A percentile compares a stretch with the other conserved stretches of the same genome.
phyloP scores from a whole-genome alignment of 2,329 filamentous ascomycete species.

The Ophioceras dolichostomum region DNA sequence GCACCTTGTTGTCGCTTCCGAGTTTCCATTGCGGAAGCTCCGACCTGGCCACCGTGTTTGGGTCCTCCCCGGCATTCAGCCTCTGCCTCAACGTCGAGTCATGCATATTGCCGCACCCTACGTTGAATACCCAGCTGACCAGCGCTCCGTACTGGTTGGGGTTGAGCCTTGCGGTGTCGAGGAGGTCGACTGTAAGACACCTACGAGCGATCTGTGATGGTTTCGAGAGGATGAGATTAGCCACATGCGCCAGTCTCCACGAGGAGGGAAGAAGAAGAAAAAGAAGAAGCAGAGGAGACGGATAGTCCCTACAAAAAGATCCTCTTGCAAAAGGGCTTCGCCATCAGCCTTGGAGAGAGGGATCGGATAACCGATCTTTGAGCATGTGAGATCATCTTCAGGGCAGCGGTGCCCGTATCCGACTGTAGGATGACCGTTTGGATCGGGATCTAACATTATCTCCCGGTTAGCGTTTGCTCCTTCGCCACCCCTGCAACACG shows the following conservation, averaged over 20 bases:
- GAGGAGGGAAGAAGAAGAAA: too few relatives aligned
- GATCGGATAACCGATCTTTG: constrained; percentile 31
- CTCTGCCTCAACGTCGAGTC: constrained; percentile 26
- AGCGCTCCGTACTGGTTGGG: constrained; percentile 40
- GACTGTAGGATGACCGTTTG: constrained; percentile 32
- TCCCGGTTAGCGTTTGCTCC: too few relatives aligned
- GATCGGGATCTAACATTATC: constrained; percentile 24
- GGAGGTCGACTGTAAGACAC: constrained; percentile 24
- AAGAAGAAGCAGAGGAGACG: too few relatives aligned
- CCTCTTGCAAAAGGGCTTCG: constrained; percentile 23
- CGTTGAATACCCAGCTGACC: constrained; percentile 38
- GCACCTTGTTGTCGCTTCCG: constrained; percentile 21
- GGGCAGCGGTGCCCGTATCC: constrained; percentile 39
- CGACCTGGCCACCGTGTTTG: constrained; percentile 25
- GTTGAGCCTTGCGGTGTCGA: constrained; percentile 24
- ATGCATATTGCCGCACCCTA: constrained; percentile 28
- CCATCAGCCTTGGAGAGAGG: constrained; percentile 28
- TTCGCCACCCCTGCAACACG: too few relatives aligned
- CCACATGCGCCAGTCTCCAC: too few relatives aligned
- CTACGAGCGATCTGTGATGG: constrained; percentile 18
- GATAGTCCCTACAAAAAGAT: too few relatives aligned
- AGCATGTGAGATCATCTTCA: constrained; percentile 22
- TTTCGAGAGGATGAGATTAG: too few relatives aligned
- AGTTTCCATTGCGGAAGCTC: constrained; percentile 39
- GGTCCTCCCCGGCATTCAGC: constrained; percentile 29